Base-by-base conservation (phyloP, 2,329 filamentous ascomycete genomes). In the Colletotrichum eleusines region DNA sequence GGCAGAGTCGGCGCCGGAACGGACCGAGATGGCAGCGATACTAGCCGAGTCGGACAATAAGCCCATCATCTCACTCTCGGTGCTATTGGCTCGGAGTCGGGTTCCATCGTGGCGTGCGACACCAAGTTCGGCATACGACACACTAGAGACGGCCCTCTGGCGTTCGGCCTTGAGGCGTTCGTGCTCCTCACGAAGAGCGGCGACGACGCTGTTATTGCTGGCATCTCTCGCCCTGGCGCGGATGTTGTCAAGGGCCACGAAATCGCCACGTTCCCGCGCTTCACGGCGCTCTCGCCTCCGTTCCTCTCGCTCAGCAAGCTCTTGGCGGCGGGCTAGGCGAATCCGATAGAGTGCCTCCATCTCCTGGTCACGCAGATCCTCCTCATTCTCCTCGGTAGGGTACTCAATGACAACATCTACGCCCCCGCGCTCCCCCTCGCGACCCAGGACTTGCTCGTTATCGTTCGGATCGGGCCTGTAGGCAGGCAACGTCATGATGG, bases 331-430 rank as follows among this genome's bases (percentile, higher is more conserved):
- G 23, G 93, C 90, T 16, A 93, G 78, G 16, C 96, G 91, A 70
- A 98, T 95, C 79, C 97, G 94, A 79, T 97, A 98, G 50, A 98
- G 81, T 0, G 93, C 89, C 73, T 96, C 93, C 96, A 98, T 98
- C 80, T 98, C 94, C 35, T 94, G 89, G 73, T 98, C 94, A 16
- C 96, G 88, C 63, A 94, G 84, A 2, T 83, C 81, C 78, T 97
- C 94, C 74, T 97, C 90, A 64, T 94, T 92, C 62, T 97, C 93
- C 11, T 85, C 87, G 0, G 92, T 94, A 0, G 95, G 95, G 74
- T 93, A 89, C 79, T 98, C 95, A 16, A 98, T 83, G 0, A 99
- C 94, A 5, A 93, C 89, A 76, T 99, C 96, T 75, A 99, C 94
- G 9, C 96, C 96, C 63, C 88, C 95, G 71, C 96, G 88, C 79